These are phyloP conservation scores for Magnolia officinalis DNA, from an alignment of 164 flowering plant genomes.

Conservation along the genomic window DNA sequence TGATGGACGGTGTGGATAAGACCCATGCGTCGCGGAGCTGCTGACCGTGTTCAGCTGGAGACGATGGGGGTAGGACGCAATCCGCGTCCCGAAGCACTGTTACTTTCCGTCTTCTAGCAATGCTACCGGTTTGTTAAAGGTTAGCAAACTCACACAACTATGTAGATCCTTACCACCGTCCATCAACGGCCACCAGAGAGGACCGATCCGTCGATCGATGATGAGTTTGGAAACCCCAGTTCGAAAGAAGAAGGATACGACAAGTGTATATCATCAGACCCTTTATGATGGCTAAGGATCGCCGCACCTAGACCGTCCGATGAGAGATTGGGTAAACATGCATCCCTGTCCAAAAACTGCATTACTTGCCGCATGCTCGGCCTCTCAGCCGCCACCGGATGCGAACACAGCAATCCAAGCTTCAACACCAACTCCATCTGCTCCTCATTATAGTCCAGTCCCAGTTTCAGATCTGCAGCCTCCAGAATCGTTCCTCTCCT, in stretches of 20 bases:
- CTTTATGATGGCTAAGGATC: not conserved
- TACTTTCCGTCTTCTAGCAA: no score
- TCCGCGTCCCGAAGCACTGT: no score
- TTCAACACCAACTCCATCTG: constrained; percentile 15
- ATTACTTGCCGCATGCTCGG: constrained; percentile 12
- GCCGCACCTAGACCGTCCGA: not conserved
- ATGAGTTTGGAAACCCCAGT: not conserved
- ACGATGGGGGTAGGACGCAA: no score
- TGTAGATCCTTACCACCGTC: no score
- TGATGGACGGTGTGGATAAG: no score
- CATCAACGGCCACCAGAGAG: constrained; percentile 6
- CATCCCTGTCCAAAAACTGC: constrained; percentile 2
- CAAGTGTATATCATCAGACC: not conserved
- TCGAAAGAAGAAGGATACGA: not conserved
- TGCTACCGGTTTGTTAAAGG: no score
- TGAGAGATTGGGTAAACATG: not conserved
- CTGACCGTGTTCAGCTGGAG: no score
- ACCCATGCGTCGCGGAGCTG: no score
- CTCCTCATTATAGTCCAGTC: not conserved
- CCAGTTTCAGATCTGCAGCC: constrained; percentile 4
- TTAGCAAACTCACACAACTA: not conserved
- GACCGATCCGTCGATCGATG: not conserved
- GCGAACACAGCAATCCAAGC: constrained; percentile 16
- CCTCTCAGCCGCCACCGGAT: not conserved
- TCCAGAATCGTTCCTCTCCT: not conserved